Percentiles rank a stretch among this genome's conserved stretches.
phyloP scores from a whole-genome alignment of 495 filamentous ascomycete genomes.

The Penicillium lividum region DNA sequence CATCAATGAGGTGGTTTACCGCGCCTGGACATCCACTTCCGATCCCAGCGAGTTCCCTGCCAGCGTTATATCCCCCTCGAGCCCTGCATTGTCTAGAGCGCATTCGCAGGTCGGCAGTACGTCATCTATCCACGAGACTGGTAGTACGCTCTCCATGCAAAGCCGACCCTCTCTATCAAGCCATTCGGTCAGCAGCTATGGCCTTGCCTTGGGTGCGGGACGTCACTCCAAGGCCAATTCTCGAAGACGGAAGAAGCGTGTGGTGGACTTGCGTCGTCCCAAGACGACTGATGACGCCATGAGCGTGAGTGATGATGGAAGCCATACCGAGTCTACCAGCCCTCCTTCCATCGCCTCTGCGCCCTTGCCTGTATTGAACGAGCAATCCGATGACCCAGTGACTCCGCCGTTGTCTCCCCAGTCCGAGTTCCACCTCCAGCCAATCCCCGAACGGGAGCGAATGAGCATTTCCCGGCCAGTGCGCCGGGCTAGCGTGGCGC shows the following conservation, averaged over 20 bases:
- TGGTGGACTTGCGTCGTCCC: constrained; percentile 80
- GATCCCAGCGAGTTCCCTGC: constrained; percentile 65
- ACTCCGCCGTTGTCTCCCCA: constrained; percentile 45
- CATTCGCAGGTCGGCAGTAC: constrained; percentile 62
- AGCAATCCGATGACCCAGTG: constrained; percentile 47
- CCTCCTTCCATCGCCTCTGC: constrained; percentile 45
- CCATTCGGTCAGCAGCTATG: constrained; percentile 47
- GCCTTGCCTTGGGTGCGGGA: constrained; percentile 63
- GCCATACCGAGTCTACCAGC: constrained; percentile 40
- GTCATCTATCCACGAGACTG: constrained; percentile 53
- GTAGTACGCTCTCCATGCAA: constrained; percentile 44
- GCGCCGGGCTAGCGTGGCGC: constrained; percentile 18
- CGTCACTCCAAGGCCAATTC: constrained; percentile 65
- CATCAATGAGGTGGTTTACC: constrained; percentile 80
- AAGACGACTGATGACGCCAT: constrained; percentile 58
- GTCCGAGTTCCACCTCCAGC: constrained; percentile 34
- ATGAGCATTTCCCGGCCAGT: constrained; percentile 33
- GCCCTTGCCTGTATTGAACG: constrained; percentile 41
- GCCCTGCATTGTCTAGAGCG: constrained; percentile 54
- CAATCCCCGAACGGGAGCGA: constrained; percentile 43
- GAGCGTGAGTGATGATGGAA: constrained; percentile 53
- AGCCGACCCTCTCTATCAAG: constrained; percentile 36
- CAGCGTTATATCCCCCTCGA: constrained; percentile 55
- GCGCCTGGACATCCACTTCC: constrained; percentile 84
- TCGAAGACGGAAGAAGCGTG: constrained; percentile 86